Base-by-base conservation (phyloP, 805 yeast genomes). In the Candida montana region DNA sequence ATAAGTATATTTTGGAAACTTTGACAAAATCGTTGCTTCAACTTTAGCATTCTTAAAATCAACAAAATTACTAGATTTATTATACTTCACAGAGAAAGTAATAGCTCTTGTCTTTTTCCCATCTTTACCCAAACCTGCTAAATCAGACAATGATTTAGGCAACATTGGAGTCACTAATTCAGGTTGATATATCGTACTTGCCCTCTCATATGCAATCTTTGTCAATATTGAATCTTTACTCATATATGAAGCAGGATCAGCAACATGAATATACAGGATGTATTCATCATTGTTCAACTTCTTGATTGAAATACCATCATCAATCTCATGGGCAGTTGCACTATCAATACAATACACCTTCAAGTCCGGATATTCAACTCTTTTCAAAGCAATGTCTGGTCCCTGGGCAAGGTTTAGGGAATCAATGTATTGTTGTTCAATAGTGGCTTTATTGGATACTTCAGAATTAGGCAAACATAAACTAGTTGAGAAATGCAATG, bases 311-410 rank as follows among this genome's bases (percentile, higher is more conserved):
- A 91, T 70, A 35, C 97, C 99, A 62, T 91, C 99, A 61, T 91
- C 99, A 45, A 93, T 83, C 60, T 93, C 98, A 50, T 83, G 82
- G 0, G 98, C 95, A 32, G 71, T 71, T 4, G 68, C 75, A 3
- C 82, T 71, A 62, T 93, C 99, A 44, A 91, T 87, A 62, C 97
- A 89, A 58, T 79, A 91, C 2, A 89, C 79, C 0, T 75, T 72
- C 11, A 72, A 54, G 34, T 69, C 62, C 0, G 62, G 61, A 48
- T 70, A 74, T 21, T 69, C 68, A n/a, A 49, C 49, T 50, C 83
- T 63, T 18, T 57, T 35, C 2, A 40, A 38, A 0, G 58, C 51
- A 3, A 51, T 36, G 31, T 57, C 55, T 13, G 24, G 19, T 5
- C 48, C 45, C n/a, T 21, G 26, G 28, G 36, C 39, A n/a, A 45